Evolutionary conservation across 495 filamentous ascomycete genomes (phyloP), one percentile per base, ranked within the genome.

Genomic region (Acidiella bohemica): DNA sequence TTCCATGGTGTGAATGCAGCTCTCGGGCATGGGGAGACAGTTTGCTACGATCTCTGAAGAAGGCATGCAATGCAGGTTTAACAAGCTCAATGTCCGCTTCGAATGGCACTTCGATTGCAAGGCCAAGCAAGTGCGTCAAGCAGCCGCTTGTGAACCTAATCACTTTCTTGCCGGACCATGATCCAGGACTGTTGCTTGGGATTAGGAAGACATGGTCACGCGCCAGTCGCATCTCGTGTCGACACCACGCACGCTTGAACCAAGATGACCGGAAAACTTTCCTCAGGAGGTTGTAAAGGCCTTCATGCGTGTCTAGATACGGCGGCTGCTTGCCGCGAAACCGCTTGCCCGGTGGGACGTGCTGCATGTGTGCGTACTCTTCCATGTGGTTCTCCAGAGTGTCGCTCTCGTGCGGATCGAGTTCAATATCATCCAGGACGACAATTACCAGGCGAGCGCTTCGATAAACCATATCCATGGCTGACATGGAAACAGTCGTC

Each of bases 381-480:
- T 45, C 39, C 24, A 56, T 42, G 30, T 59, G 55, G n/a, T 53
- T 36, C 16, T 44, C 32, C 1, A 59, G 47, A 18, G 51, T 46
- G 0, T 9, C 19, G 4, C 42, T 37, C 35, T 59, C 56, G 11
- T 51, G 28, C 8, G 42, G 29, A 3, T 46, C 46, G 17, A 47
- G 43, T 18, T 46, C 25, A 16, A 59, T 46, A 34, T 58, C 55
- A 28, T 59, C 53, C 2, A 59, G 46, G n/a, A 47, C 56, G 6
- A 56, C 43, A 13, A 62, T 52, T 2, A 58, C 56, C 12, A 50
- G 22, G 10, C 46, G 30, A 5, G 58, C 59, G 36, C 52, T 56
- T 20, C 41, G 41, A 39, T 62, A 62, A 3, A 60, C 56, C 16
- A 49, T 41, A 19, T 57, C 54, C 46, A 62, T 62, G 0, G 56